Percentiles rank a stretch among this genome's conserved stretches.
Evolutionary conservation across 2,329 filamentous ascomycete genomes (phyloP).

Genomic region (Stromatinia cepivora): DNA sequence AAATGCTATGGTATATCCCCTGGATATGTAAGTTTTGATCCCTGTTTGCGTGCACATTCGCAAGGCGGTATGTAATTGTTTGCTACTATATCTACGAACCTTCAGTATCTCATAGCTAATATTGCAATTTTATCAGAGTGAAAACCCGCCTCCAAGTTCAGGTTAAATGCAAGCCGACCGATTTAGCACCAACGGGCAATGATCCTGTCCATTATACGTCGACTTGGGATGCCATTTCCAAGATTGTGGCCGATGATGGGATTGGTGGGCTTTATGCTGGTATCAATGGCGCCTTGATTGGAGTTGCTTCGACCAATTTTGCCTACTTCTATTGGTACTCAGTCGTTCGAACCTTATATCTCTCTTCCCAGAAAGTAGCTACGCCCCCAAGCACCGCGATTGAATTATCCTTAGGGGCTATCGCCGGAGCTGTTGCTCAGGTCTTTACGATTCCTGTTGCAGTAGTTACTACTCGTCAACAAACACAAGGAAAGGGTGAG

Average conservation of each 20-base stretch:
- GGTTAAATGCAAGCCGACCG: conserved; percentile 62
- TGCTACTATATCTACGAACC: conserved; percentile 10
- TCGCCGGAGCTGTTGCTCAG: conserved; percentile 88
- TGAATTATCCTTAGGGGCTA: conserved; percentile 81
- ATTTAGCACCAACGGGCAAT: conserved; percentile 45
- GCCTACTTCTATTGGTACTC: conserved; percentile 99
- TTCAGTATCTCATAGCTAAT: conserved; percentile 15
- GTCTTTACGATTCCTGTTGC: conserved; percentile 95
- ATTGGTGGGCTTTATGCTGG: conserved; percentile 82
- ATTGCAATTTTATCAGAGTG: conserved; percentile 58
- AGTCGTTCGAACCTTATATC: conserved; percentile 77
- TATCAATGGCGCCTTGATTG: conserved; percentile 80
- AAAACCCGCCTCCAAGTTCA: conserved; percentile 97
- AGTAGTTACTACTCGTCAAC: conserved; percentile 92
- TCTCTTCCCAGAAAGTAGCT: conserved; percentile 57
- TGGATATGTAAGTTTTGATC: conserved; percentile 76
- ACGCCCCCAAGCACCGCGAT: conserved; percentile 73
- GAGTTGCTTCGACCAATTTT: conserved; percentile 96
- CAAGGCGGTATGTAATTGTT: conserved; percentile 19
- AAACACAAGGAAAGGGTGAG: conserved; percentile 83
- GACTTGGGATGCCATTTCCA: conserved; percentile 82
- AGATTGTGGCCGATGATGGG: conserved; percentile 81
- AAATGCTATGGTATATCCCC: conserved; percentile 91
- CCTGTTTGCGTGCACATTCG: conserved; percentile 13
- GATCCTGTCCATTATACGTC: conserved; percentile 76